Percentiles rank a stretch among this genome's conserved stretches.
These are phyloP conservation scores for Cymbomonas tetramitiformis DNA, from an alignment of 139 green algal genomes.

Conservation along the genomic window DNA sequence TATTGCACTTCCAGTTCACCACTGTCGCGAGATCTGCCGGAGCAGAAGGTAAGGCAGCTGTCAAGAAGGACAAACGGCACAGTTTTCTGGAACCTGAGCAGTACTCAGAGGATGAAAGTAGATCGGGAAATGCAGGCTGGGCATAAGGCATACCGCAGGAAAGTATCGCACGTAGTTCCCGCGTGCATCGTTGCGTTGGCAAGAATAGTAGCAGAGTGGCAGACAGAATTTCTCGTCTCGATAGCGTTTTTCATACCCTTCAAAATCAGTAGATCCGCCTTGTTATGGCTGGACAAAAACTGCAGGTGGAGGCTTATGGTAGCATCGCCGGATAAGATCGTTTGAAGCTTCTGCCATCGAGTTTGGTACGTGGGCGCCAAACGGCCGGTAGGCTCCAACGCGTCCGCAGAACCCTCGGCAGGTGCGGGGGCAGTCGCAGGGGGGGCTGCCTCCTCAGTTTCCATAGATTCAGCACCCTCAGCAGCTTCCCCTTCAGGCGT, in stretches of 20 bases:
- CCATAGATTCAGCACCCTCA: conserved; percentile 30
- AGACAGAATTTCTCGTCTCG: conserved; percentile 69
- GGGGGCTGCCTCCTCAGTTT: conserved; percentile 12
- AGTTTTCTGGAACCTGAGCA: background rate
- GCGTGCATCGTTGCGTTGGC: conserved; percentile 89
- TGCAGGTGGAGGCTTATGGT: conserved; percentile 80
- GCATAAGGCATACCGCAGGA: conserved; percentile 87
- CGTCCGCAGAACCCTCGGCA: background rate
- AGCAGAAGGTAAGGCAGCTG: too few species aligned
- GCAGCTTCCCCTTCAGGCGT: too few species aligned
- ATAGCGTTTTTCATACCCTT: conserved; percentile 76
- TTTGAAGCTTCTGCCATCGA: conserved; percentile 37
- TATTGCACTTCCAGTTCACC: too few species aligned
- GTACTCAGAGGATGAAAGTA: background rate
- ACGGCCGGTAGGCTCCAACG: too few species aligned
- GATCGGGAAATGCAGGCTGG: conserved; percentile 11
- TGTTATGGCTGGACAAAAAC: conserved; percentile 68
- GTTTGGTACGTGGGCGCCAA: too few species aligned
- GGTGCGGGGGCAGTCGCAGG: background rate
- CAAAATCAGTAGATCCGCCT: conserved; percentile 56
- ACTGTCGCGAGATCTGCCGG: too few species aligned
- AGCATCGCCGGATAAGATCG: conserved; percentile 64
- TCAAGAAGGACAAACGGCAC: too few species aligned
- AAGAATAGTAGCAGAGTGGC: conserved; percentile 78
- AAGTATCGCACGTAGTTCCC: conserved; percentile 87